Evolutionary conservation across 805 yeast genomes (phyloP).

Genomic region (Teunomyces funiuensis): DNA sequence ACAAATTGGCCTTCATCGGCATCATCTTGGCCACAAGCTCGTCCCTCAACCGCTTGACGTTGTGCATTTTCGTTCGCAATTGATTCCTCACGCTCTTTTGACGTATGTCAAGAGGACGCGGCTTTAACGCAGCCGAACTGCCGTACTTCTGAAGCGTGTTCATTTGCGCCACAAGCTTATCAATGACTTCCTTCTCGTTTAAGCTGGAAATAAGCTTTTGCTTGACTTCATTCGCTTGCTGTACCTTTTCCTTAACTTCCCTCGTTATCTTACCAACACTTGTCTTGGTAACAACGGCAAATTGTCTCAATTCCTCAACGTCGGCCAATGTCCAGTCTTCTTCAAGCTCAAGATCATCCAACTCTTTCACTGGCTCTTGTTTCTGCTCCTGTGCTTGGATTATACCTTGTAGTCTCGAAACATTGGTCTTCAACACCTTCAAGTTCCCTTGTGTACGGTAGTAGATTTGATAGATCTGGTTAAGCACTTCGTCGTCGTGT

Average conservation of each 20-base stretch:
- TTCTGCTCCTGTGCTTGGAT: slow-evolving; percentile 11
- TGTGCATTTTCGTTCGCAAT: slow-evolving; percentile 27
- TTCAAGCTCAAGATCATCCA: slow-evolving; percentile 6
- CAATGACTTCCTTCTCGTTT: slow-evolving; percentile 19
- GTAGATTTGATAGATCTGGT: slow-evolving; percentile 23
- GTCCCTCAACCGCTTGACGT: slow-evolving; percentile 22
- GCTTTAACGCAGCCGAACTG: slow-evolving; percentile 13
- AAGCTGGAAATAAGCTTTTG: slow-evolving; percentile 2
- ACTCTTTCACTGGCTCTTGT: not conserved
- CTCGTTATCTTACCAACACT: slow-evolving; percentile 3
- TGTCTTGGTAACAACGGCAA: slow-evolving; percentile 1
- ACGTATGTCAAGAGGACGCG: slow-evolving; percentile 32
- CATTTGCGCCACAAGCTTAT: slow-evolving; percentile 27
- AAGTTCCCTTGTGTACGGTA: slow-evolving; percentile 27
- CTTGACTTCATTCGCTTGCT: slow-evolving; percentile 10
- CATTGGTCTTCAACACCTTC: slow-evolving; percentile 21
- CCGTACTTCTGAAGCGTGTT: slow-evolving; percentile 15
- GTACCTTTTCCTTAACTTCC: slow-evolving; percentile 3
- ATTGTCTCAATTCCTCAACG: slow-evolving; percentile 10
- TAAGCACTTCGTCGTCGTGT: slow-evolving; percentile 9
- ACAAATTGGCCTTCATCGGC: slow-evolving; percentile 31
- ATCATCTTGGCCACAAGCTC: slow-evolving; percentile 26
- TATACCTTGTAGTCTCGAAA: slow-evolving; percentile 10
- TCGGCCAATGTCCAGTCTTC: slow-evolving; percentile 18
- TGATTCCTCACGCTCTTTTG: slow-evolving; percentile 24